These are phyloP conservation scores for Pyrus hybrid DNA, from an alignment of 331 rosid species.

Conservation along the genomic window DNA sequence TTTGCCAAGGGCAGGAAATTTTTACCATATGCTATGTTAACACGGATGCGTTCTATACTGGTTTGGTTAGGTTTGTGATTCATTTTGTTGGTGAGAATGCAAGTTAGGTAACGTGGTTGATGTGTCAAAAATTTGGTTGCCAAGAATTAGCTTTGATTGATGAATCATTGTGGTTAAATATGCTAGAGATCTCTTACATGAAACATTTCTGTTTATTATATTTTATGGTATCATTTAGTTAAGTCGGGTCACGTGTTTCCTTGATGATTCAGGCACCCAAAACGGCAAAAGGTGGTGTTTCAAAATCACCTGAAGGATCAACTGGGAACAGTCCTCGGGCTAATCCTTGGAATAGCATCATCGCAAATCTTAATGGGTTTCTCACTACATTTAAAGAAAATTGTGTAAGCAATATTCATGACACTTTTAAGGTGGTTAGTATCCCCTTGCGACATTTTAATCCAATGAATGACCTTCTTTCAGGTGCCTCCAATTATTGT, in stretches of 20 bases:
- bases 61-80: background rate
- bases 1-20: background rate
- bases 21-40: background rate
- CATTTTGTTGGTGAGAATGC: background rate
- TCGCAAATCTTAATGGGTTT: slow-evolving; percentile 46
- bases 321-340: slow-evolving; percentile 25
- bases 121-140: background rate
- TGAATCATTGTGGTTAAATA: background rate
- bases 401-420: slow-evolving; percentile 49
- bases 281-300: slow-evolving; percentile 30
- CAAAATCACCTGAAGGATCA: slow-evolving; percentile 31
- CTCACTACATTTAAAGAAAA: slow-evolving; percentile 63
- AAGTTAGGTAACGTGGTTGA: background rate
- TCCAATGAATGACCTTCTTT: slow-evolving; percentile 19
- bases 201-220: slow-evolving; percentile 5
- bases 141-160: background rate
- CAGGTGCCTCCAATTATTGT: slow-evolving; percentile 66
- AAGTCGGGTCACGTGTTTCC: slow-evolving; percentile 6
- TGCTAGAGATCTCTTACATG: background rate
- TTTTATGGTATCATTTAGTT: background rate
- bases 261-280: slow-evolving; percentile 53
- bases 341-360: slow-evolving; percentile 51
- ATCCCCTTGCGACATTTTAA: slow-evolving; percentile 2
- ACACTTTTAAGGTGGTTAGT: slow-evolving; percentile 4
- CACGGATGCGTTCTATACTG: background rate